These are phyloP conservation scores for Graphilbum ipis-grandicollis DNA, from an alignment of 2,329 filamentous ascomycete species.

Conservation along the genomic window DNA sequence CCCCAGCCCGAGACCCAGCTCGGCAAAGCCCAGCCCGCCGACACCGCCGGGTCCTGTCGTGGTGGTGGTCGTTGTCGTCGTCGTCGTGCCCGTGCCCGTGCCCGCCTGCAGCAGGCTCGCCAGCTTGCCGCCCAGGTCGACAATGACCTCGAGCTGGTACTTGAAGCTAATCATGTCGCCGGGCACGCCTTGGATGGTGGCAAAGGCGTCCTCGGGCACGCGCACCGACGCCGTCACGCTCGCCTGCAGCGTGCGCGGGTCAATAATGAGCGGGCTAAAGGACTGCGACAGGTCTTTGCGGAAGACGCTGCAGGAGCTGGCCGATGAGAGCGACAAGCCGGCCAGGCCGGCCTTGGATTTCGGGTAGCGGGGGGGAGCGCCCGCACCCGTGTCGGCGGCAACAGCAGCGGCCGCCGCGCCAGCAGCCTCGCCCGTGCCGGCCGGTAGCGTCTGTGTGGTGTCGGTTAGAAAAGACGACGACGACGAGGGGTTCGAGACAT, in stretches of 20 bases:
- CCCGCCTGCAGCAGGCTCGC: conserved; percentile 51
- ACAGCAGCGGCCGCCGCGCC: not conserved
- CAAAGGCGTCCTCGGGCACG: conserved; percentile 79
- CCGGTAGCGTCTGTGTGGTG: too few relatives aligned
- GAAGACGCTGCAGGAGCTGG: conserved; percentile 79
- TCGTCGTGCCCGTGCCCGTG: conserved; percentile 26
- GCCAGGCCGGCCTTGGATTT: conserved; percentile 74
- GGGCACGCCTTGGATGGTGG: conserved; percentile 77
- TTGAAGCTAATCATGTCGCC: conserved; percentile 91
- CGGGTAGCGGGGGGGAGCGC: conserved; percentile 53
- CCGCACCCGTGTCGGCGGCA: not conserved
- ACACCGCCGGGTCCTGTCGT: too few relatives aligned
- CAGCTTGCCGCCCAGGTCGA: conserved; percentile 80
- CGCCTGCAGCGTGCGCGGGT: conserved; percentile 61
- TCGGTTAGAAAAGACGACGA: too few relatives aligned
- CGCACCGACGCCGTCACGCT: conserved; percentile 70
- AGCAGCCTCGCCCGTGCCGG: too few relatives aligned
- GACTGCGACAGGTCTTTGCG: conserved; percentile 86
- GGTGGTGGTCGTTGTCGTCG: too few relatives aligned
- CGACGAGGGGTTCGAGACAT: not conserved
- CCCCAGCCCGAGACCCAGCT: conserved; percentile 5
- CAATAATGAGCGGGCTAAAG: conserved; percentile 74
- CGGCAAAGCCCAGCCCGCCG: too few relatives aligned
- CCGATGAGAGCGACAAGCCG: conserved; percentile 71
- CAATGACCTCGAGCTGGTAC: conserved; percentile 82